Evolutionary conservation across 345 rosid species (phyloP).

Genomic region (Linum tenue): DNA sequence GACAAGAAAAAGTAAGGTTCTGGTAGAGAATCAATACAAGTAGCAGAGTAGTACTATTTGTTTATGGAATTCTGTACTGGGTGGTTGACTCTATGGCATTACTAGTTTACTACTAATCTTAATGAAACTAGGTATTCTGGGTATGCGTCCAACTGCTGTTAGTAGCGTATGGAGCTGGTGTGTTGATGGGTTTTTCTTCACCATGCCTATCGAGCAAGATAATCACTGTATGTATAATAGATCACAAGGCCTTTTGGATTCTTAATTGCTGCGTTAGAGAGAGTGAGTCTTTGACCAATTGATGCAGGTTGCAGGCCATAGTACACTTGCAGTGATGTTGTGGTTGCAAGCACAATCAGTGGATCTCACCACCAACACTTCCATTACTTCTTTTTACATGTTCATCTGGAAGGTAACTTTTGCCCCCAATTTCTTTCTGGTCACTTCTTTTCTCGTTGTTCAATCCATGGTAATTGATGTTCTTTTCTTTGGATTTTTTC

Average conservation of each 20-base stretch:
- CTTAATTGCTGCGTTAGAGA: too few species aligned
- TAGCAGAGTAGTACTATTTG: too few species aligned
- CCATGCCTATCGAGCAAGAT: conserved; percentile 13
- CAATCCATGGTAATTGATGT: background rate
- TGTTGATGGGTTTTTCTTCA: conserved; percentile 22
- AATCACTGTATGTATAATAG: conserved; percentile 15
- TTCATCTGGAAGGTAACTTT: conserved; percentile 30
- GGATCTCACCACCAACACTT: conserved; percentile 17
- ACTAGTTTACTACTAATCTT: too few species aligned
- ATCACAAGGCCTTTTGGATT: too few species aligned
- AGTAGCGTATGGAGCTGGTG: conserved; percentile 23
- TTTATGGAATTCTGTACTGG: too few species aligned
- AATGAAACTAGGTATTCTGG: conserved; percentile 21
- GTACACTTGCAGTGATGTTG: conserved; percentile 14
- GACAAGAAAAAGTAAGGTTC: too few species aligned
- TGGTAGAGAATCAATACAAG: too few species aligned
- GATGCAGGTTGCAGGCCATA: conserved; percentile 22
- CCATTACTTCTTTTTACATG: conserved; percentile 25
- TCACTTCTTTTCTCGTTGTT: background rate
- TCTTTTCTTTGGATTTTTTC: background rate
- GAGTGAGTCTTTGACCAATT: too few species aligned
- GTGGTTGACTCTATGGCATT: too few species aligned
- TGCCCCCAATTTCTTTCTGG: too few species aligned
- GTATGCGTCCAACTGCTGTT: conserved; percentile 24
- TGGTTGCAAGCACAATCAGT: conserved; percentile 21